Evolutionary conservation across 345 rosid species (phyloP).

Genomic region (Leavenworthia alabamica): DNA sequence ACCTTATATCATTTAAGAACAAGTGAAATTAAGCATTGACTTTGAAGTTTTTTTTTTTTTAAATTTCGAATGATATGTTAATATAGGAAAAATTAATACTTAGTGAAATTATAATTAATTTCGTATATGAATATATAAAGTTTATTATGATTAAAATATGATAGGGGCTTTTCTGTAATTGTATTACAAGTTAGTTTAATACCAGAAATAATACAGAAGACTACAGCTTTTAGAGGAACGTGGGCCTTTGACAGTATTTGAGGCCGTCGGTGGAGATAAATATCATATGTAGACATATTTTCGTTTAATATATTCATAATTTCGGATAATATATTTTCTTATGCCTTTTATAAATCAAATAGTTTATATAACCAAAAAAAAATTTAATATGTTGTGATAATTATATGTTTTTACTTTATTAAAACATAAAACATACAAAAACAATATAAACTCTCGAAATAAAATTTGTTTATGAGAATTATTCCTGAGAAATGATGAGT

Average conservation of each 20-base stretch:
- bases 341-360: background rate
- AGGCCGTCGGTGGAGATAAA: conserved; percentile 25
- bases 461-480: background rate
- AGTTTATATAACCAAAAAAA: background rate
- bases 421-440: background rate
- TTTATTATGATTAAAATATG: background rate
- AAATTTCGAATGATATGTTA: too few relatives aligned
- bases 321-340: background rate
- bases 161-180: conserved; percentile 16
- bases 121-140: background rate
- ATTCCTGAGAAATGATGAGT: background rate
- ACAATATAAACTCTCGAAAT: background rate
- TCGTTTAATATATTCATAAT: background rate
- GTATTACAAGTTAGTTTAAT: background rate
- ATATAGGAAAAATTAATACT: too few relatives aligned
- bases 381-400: background rate
- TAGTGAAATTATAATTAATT: too few relatives aligned
- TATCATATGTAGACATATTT: background rate
- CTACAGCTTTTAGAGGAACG: conserved; percentile 31
- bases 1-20: conserved; percentile 11
- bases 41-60: too few relatives aligned
- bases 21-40: background rate
- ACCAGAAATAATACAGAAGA: conserved; percentile 7
- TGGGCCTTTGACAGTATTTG: conserved; percentile 20
- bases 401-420: background rate